Evolutionary conservation across 495 filamentous ascomycete species (phyloP).

Genomic region (Penicillium turbatum): DNA sequence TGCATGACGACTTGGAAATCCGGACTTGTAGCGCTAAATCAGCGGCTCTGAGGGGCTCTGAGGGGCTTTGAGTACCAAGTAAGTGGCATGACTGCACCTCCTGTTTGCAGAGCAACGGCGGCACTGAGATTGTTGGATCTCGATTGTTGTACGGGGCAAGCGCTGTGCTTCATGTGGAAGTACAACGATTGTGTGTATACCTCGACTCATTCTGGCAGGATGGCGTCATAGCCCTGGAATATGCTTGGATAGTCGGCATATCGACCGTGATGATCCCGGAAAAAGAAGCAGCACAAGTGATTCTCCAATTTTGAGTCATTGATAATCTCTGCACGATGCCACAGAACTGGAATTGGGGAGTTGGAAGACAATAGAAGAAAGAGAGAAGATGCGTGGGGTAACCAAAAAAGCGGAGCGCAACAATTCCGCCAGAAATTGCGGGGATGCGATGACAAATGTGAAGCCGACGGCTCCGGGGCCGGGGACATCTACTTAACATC

Average conservation of each 20-base stretch:
- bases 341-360: background rate
- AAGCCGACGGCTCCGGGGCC: too few relatives aligned
- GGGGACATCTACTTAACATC: too few relatives aligned
- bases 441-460: conserved; percentile 1
- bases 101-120: background rate
- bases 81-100: background rate
- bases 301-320: too few relatives aligned
- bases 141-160: background rate
- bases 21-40: background rate
- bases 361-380: background rate
- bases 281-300: background rate
- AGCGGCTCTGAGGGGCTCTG: background rate
- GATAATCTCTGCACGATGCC: too few relatives aligned
- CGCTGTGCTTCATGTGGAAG: background rate
- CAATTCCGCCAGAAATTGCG: background rate
- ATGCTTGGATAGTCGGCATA: background rate
- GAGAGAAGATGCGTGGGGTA: background rate
- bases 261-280: background rate
- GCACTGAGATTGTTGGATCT: background rate
- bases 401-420: background rate
- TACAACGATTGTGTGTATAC: background rate
- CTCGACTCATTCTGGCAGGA: background rate
- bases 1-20: background rate
- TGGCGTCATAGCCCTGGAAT: background rate
- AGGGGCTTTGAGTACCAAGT: background rate